Evolutionary conservation across 495 filamentous ascomycete species (phyloP), one percentile per base, ranked within the genome.

Genomic region (Neurospora sp.): DNA sequence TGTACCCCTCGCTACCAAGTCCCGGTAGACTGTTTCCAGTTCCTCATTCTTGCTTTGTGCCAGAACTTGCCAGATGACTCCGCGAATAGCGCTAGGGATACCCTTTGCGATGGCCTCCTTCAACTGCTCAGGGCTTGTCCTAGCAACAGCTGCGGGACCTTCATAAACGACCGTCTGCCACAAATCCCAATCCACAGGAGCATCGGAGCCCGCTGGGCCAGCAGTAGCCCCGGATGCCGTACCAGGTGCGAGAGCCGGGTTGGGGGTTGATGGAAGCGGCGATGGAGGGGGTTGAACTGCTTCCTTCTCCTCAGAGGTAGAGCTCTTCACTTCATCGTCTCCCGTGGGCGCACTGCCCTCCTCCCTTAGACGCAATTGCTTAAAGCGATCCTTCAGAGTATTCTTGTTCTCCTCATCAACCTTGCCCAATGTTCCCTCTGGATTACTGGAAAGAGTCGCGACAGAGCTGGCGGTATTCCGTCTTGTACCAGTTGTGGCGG

Each of bases 151-250:
- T 40, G 91, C 89, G 12, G 94, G 92, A 2, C 96, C 96, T 83
- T 97, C 91, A 75, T 97, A 94, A 40, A 99, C 96, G 2, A 99
- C 91, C 20, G 91, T 85, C 81, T 99, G 94, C 96, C 96, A 99
- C 22, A 99, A 82, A 81, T 98, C 96, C 96, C 96, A 99, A 78
- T 99, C 93, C 16, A 99, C 93, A 9, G 87, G 84, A 6, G 87
- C 85, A 74, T 94, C 92, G 3, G 81, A 83, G 77, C 86, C 84
- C 18, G 88, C 86, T 11, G 93, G 91, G 1, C 91, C 91, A 5
- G 90, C 88, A 20, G 88, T 88, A 46, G 93, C 85, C 5, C 94
- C 94, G 20, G 93, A 89, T 22, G 90, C 93, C 9, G 93, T 97
- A 3, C 94, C 94, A 0, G 94, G 94, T 5, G 93, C 89, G 12